phyloP scores from a whole-genome alignment of 2,329 filamentous ascomycete species.

The Fusarium sp. region DNA sequence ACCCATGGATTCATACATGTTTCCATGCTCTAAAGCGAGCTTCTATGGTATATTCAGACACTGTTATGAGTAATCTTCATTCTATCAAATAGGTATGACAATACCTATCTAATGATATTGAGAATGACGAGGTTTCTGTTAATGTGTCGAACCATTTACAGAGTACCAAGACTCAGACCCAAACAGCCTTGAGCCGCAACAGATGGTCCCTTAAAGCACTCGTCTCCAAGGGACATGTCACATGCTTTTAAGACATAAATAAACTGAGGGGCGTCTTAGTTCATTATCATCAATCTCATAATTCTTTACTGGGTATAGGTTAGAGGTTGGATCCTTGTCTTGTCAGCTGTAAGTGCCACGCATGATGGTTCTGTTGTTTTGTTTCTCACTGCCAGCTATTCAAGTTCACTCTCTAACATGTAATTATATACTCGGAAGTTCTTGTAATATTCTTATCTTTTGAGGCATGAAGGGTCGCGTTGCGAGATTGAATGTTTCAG shows the following conservation, averaged over 20 bases:
- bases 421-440: neutral
- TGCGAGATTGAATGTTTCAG: slow-evolving; percentile 19
- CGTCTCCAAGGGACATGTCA: neutral
- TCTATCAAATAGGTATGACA: too few species aligned
- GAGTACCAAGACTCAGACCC: too few species aligned
- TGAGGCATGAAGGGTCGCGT: slow-evolving; percentile 6
- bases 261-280: neutral
- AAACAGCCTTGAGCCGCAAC: neutral
- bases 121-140: too few species aligned
- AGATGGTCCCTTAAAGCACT: neutral
- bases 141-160: too few species aligned
- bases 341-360: neutral
- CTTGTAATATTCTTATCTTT: neutral
- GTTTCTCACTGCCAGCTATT: neutral
- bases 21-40: too few species aligned
- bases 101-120: too few species aligned
- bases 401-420: neutral
- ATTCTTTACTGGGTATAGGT: neutral
- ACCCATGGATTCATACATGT: too few species aligned
- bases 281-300: neutral
- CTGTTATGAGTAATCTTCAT: too few species aligned
- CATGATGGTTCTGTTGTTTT: neutral
- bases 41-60: too few species aligned
- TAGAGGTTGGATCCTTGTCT: neutral
- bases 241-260: neutral